Evolutionary conservation across 805 yeast species (phyloP), one percentile per base, ranked within the genome.

Genomic region (Kluyveromyces dobzhanskii): DNA sequence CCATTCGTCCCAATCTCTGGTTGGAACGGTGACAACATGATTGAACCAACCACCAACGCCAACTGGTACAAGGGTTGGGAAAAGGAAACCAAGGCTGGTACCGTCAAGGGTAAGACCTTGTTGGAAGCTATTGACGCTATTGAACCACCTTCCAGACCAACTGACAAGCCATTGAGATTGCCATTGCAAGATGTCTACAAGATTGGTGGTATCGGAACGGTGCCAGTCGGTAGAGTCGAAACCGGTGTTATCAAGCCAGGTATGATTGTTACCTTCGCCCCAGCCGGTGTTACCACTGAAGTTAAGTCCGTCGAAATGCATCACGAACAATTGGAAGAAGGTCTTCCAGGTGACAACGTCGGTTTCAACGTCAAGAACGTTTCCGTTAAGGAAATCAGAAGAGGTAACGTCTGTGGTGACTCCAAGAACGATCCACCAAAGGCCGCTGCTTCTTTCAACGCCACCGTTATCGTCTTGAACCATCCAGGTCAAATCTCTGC

Each of bases 361-460:
- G 87, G 90, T 57, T 75, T 84, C 82, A 85, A 83, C 78, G 84
- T 84, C 68, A 85, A 85, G 85, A 78, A 80, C 71, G 87, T 82
- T 62, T 80, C 88, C 67, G 83, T 80, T 53, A 80, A 84, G 77
- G 92, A 85, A 62, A 79, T 84, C 62, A 80, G 86, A 70, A 82
- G 88, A 75, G 94, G 94, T 73, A 85, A 85, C 84, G 88, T 85
- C 54, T 73, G 84, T 69, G 87, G 92, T 75, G 87, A 81, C 78
- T 77, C 87, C 67, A 78, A 80, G 78, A 76, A 79, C 76, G 92
- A 84, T 66, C 88, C 92, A 62, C 90, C 92, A 62, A 65, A 71
- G 70, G 90, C 76, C 56, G 68, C 78, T 63, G 81, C 73, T 53
- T 79, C 86, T 62, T 83, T 84, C 86, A 73, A 74, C 66, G 85